These are phyloP conservation scores for Huiozyma sinensis DNA, from an alignment of 805 yeast genomes.

Conservation along the genomic window DNA sequence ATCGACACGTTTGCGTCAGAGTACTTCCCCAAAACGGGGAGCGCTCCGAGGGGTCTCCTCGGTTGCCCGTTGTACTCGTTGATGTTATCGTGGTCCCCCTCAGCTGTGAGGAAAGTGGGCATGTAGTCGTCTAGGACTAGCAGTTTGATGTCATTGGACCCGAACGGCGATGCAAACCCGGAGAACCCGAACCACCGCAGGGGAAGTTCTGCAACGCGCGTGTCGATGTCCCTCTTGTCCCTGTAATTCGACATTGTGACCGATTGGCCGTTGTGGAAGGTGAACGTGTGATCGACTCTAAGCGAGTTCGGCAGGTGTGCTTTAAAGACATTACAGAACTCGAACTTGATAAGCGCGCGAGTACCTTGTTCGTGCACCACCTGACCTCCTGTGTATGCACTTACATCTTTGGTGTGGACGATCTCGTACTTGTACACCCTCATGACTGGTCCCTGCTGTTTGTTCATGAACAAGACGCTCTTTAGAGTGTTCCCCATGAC, in stretches of 20 bases:
- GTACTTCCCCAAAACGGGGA: slow-evolving; percentile 25
- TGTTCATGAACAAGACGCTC: slow-evolving; percentile 20
- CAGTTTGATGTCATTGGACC: slow-evolving; percentile 28
- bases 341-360: slow-evolving; percentile 12
- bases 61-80: neutral
- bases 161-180: slow-evolving; percentile 27
- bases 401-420: neutral
- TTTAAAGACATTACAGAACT: slow-evolving; percentile 27
- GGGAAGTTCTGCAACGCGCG: slow-evolving; percentile 22
- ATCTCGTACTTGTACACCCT: slow-evolving; percentile 23
- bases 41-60: slow-evolving; percentile 12
- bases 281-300: slow-evolving; percentile 22
- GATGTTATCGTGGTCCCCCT: neutral
- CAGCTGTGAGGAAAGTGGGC: slow-evolving; percentile 18
- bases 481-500: slow-evolving; percentile 21
- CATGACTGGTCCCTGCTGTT: slow-evolving; percentile 18
- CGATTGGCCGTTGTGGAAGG: slow-evolving; percentile 18
- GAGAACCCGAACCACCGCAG: slow-evolving; percentile 34
- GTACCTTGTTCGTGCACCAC: neutral
- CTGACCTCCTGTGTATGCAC: slow-evolving; percentile 4
- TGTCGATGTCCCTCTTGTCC: slow-evolving; percentile 27
- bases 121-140: slow-evolving; percentile 26
- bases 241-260: slow-evolving; percentile 24
- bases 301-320: slow-evolving; percentile 2
- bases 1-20: slow-evolving; percentile 18